Base-by-base conservation (phyloP, 495 filamentous ascomycete genomes). In the Lasiosphaeria ovina region DNA sequence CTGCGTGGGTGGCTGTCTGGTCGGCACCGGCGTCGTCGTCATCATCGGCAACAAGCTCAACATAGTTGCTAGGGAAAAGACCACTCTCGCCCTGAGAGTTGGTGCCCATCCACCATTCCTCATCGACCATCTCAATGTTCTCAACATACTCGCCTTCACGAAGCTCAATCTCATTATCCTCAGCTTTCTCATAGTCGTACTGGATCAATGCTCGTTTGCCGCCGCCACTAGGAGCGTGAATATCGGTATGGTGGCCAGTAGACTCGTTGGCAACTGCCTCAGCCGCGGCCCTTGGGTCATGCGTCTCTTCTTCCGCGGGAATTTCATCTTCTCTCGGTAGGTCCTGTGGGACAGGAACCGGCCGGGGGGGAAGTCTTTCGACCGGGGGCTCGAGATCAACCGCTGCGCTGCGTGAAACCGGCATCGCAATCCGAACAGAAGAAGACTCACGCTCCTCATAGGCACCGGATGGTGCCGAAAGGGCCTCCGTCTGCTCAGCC, bases 91-190 rank as follows among this genome's bases (percentile, higher is more conserved):
- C 95, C 53, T 74, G 78, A 6, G 76, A 68, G 71, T 97, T 98
- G 58, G 86, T 86, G 10, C 94, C 94, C 82, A 94, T 87, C 94
- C 94, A 99, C 94, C 94, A 99, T 70, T 98, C 93, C 51, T 84
- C 83, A 62, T 98, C 95, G 2, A 98, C 92, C 91, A 96, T 95
- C 50, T 99, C 92, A 68, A 99, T 96, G 62, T 97, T 86, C n/a
- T 87, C 93, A 40, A 99, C 87, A 65, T 87, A 85, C 58, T 96
- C 91, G 16, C 92, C 92, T 74, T 99, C 94, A n/a, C 79, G 80
- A 4, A 99, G 80, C 58, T 96, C 90, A 48, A 98, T 79, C 72
- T 99, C 94, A 69, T 99, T 99, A 58, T 96, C 91, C 73, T 99
- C 94, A 3, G 90, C 92, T 70, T 93, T 97, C 61, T 97, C 93